A percentile compares a stretch with the other conserved stretches of the same genome.
Evolutionary conservation across 768 basidiomycete species (phyloP).

Genomic region (Tulasnella calospora): DNA sequence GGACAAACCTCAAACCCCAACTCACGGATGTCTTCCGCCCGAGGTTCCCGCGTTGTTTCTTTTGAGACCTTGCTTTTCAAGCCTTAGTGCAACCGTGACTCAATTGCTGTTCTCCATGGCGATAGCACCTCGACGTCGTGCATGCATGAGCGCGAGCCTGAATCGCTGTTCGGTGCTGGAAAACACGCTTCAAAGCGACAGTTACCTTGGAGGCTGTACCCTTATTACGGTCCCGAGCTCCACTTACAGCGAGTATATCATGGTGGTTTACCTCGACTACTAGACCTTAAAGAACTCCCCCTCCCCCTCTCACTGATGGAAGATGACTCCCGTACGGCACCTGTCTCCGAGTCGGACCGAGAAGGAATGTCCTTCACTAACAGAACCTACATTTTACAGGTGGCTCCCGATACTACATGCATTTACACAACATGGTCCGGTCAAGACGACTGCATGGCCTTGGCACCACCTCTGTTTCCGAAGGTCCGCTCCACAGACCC

Average conservation of each 20-base stretch:
- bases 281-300: background rate
- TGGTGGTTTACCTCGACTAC: background rate
- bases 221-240: too few relatives aligned
- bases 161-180: too few relatives aligned
- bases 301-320: background rate
- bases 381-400: background rate
- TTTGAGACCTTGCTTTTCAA: too few relatives aligned
- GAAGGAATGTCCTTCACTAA: background rate
- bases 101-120: too few relatives aligned
- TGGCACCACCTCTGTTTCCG: background rate
- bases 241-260: background rate
- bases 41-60: too few relatives aligned
- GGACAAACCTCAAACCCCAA: too few relatives aligned
- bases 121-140: too few relatives aligned
- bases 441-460: background rate
- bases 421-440: background rate
- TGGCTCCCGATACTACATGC: background rate
- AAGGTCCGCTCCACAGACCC: background rate
- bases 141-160: too few relatives aligned
- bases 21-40: too few relatives aligned
- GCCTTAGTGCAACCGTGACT: too few relatives aligned
- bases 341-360: background rate
- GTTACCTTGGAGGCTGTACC: too few relatives aligned
- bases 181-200: too few relatives aligned
- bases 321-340: background rate